A percentile compares a stretch with the other conserved stretches of the same genome.
Evolutionary conservation across 306 rosid species (phyloP).

Genomic region (Urtica urens): DNA sequence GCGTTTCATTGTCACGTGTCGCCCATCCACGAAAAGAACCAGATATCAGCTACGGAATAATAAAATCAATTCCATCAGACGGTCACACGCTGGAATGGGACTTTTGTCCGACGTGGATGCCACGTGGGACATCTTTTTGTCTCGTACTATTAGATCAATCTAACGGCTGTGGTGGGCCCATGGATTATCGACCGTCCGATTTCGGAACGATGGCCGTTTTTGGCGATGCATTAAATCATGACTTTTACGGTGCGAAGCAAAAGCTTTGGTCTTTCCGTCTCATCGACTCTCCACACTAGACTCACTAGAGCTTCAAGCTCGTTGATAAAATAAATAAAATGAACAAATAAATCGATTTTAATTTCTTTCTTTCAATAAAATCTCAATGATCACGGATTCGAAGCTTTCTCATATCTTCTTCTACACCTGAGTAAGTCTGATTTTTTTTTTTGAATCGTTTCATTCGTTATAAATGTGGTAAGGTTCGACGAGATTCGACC

Average conservation of each 20-base stretch:
- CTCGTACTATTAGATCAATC: neutral
- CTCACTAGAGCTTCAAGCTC: neutral
- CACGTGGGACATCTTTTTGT: conserved; percentile 6
- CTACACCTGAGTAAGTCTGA: neutral
- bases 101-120: conserved; percentile 18
- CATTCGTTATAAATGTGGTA: neutral
- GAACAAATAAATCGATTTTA: neutral
- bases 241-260: conserved; percentile 1
- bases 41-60: conserved; percentile 2
- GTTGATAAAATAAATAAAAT: neutral
- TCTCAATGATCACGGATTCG: conserved; percentile 3
- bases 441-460: neutral
- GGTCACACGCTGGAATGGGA: neutral
- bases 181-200: conserved; percentile 6
- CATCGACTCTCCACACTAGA: neutral
- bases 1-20: conserved; percentile 6
- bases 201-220: conserved; percentile 21
- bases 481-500: conserved; percentile 11
- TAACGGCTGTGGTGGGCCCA: conserved; percentile 17
- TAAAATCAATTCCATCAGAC: neutral
- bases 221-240: conserved; percentile 8
- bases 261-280: conserved; percentile 8
- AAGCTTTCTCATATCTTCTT: neutral
- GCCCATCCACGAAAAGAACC: neutral
- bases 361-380: neutral